Evolutionary conservation across 768 basidiomycete genomes (phyloP).

Genomic region (Phylloporus arenicola): DNA sequence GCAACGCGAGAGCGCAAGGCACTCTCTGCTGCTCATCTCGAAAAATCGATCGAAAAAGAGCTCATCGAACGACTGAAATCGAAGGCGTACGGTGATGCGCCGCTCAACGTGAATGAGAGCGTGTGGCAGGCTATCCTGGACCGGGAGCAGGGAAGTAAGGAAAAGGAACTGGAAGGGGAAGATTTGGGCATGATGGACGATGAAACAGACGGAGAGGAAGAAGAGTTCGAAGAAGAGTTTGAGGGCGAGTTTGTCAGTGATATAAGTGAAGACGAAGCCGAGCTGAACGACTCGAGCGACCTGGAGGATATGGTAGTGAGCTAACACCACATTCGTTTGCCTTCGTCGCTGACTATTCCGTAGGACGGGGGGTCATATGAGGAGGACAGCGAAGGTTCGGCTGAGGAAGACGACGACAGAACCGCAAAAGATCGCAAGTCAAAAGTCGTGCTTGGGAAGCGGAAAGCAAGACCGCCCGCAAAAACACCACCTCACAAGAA

Average conservation of each 20-base stretch:
- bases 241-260: constrained; percentile 57
- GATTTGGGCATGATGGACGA: constrained; percentile 46
- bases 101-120: constrained; percentile 94
- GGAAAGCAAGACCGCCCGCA: constrained; percentile 48
- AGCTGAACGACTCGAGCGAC: constrained; percentile 42
- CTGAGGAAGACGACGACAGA: constrained; percentile 36
- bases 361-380: constrained; percentile 34
- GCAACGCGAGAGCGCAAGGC: constrained; percentile 92
- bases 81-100: constrained; percentile 96
- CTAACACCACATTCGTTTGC: constrained; percentile 5
- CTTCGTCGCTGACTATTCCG: constrained; percentile 16
- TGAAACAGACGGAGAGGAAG: constrained; percentile 50
- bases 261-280: constrained; percentile 45
- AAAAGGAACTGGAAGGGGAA: constrained; percentile 40
- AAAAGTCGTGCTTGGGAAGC: constrained; percentile 57
- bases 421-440: constrained; percentile 36
- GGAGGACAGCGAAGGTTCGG: constrained; percentile 41
- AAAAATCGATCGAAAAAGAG: constrained; percentile 93
- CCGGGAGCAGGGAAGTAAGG: constrained; percentile 54
- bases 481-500: constrained; percentile 45
- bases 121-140: constrained; percentile 94
- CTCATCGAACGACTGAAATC: constrained; percentile 92
- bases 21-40: constrained; percentile 89
- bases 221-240: constrained; percentile 46
- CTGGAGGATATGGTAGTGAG: constrained; percentile 65